Evolutionary conservation across 108 stramenopile species (phyloP).

Genomic region (Skeletonema menzelii): DNA sequence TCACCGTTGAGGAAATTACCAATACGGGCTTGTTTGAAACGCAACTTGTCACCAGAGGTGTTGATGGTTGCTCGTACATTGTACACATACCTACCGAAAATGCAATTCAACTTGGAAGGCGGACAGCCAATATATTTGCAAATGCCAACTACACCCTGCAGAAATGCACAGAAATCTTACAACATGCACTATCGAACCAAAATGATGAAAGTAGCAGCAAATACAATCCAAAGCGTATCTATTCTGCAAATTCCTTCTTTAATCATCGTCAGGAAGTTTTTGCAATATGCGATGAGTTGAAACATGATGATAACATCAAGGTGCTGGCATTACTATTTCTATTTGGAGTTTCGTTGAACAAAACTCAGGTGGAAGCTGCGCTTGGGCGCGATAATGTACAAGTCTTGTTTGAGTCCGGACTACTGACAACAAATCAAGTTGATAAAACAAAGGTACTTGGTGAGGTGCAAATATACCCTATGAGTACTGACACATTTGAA

Average conservation of each 20-base stretch:
- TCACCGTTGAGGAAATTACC: slow-evolving; percentile 16
- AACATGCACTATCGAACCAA: not conserved
- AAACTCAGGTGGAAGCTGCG: not conserved
- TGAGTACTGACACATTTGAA: slow-evolving; percentile 4
- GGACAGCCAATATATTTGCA: slow-evolving; percentile 5
- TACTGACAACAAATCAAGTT: slow-evolving; percentile 1
- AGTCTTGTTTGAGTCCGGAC: slow-evolving; percentile 8
- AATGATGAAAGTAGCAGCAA: not conserved
- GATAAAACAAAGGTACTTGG: slow-evolving; percentile 7
- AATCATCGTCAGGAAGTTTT: slow-evolving; percentile 23
- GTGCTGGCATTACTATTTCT: slow-evolving; percentile 12
- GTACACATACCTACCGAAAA: not conserved
- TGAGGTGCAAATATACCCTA: slow-evolving; percentile 33
- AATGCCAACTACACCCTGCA: not conserved
- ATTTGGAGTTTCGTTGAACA: slow-evolving; percentile 20
- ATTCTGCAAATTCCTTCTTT: slow-evolving; percentile 28
- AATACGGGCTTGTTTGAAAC: slow-evolving; percentile 25
- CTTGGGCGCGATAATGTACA: slow-evolving; percentile 12
- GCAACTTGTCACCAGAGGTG: not conserved
- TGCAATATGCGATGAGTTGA: not conserved
- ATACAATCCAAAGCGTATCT: slow-evolving; percentile 16
- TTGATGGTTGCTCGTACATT: not conserved
- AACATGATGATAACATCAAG: not conserved
- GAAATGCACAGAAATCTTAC: slow-evolving; percentile 8
- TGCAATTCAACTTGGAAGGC: slow-evolving; percentile 10